These are phyloP conservation scores for Penicillium coprophilum DNA, from an alignment of 495 filamentous ascomycete genomes.

Conservation along the genomic window DNA sequence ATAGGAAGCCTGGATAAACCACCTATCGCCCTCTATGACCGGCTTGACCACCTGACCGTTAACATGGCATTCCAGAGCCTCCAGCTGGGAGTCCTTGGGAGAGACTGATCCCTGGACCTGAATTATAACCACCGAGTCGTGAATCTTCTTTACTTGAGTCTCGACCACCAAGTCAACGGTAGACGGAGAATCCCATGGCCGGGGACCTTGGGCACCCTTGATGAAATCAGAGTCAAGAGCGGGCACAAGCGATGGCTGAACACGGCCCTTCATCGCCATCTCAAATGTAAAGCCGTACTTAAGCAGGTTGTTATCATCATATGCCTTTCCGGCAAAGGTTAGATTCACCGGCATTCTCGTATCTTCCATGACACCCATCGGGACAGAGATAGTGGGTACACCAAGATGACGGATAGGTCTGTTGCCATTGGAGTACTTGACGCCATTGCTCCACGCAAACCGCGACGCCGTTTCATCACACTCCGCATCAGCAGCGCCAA, in stretches of 20 bases:
- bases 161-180: constrained; percentile 20
- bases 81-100: constrained; percentile 6
- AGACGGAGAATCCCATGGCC: neutral
- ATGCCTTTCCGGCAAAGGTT: constrained; percentile 38
- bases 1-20: constrained; percentile 25
- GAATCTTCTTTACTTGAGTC: constrained; percentile 22
- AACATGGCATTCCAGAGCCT: constrained; percentile 22
- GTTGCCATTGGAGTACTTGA: constrained; percentile 41
- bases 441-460: constrained; percentile 38
- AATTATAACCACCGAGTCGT: constrained; percentile 22
- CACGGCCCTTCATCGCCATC: constrained; percentile 25
- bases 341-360: constrained; percentile 38
- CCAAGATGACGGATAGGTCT: constrained; percentile 37
- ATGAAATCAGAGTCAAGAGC: constrained; percentile 31
- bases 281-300: constrained; percentile 38
- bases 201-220: neutral
- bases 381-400: constrained; percentile 38
- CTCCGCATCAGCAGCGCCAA: constrained; percentile 34
- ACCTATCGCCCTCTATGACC: constrained; percentile 14
- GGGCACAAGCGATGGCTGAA: constrained; percentile 25
- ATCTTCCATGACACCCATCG: constrained; percentile 41
- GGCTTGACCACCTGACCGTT: constrained; percentile 30
- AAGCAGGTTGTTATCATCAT: constrained; percentile 32
- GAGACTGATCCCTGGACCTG: constrained; percentile 20
- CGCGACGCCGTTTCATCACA: constrained; percentile 24